Evolutionary conservation across 2,329 filamentous ascomycete genomes (phyloP), one percentile per base, ranked within the genome.

Genomic region (Diaporthe batatas): DNA sequence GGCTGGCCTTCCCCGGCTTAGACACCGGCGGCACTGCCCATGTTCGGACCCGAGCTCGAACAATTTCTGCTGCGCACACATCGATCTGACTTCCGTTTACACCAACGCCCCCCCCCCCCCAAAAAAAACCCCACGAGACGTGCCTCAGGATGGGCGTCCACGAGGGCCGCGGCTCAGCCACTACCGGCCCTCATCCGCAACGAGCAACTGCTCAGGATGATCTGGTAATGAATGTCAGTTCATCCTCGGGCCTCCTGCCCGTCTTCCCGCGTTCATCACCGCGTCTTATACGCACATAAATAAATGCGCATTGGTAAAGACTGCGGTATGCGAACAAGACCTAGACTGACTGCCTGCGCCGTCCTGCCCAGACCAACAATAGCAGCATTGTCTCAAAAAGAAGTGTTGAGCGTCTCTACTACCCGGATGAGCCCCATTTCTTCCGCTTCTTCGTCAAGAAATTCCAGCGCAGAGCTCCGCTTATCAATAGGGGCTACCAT

Each of bases 351-450:
- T 74, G 34, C 32, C 25, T 23, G 25, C 18, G 44, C 8, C 32
- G 23, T 36, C 34, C 23, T 7, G 18, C 14, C 57, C 77, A 93
- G 90, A 98, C 95, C 72, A 98, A 98, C 81, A 95, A 91, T 80
- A 96, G 93, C 82, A 97, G 94, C 79, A 98, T 98, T 77, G 92
- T 95, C 21, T 98, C 95, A 18, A 98, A 98, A 81, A 87, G 95
- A 76, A 96, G 94, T 78, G 95, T 98, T n/a, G 95, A 98, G 80
- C 92, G 92, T 77, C 85, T 97, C 18, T 98, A 98, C 81, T 92
- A 93, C 79, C 87, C 92, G 21, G 78, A 90, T 74, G 91, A 97
- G 78, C 90, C 93, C 36, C 93, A 97, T 80, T 97, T 94, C 84
- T 96, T 96, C 77, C 92, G 93, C 59, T 92, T 94, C 79, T 98